A percentile compares a stretch with the other conserved stretches of the same genome.
phyloP scores from a whole-genome alignment of 768 basidiomycete genomes.

The Termitomyces sp. region DNA sequence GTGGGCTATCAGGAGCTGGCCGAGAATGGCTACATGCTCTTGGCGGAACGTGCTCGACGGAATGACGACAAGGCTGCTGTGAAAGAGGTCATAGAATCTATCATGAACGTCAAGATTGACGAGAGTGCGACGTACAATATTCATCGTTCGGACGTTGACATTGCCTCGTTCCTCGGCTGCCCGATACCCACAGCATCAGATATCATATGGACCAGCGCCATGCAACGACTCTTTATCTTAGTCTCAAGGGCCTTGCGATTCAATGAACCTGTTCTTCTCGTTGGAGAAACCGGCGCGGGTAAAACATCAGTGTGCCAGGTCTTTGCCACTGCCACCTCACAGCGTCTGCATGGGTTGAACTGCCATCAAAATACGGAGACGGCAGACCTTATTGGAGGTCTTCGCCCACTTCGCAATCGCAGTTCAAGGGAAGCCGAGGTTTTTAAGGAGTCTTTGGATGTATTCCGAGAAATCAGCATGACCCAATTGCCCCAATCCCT shows the following conservation, averaged over 20 bases:
- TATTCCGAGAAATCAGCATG: conserved; percentile 39
- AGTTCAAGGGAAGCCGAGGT: conserved; percentile 45
- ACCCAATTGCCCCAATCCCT: conserved; percentile 15
- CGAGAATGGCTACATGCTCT: conserved; percentile 94
- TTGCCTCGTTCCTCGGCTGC: conserved; percentile 49
- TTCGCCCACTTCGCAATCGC: conserved; percentile 83
- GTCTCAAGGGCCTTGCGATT: conserved; percentile 80
- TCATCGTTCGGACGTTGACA: conserved; percentile 32
- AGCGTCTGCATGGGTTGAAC: conserved; percentile 69
- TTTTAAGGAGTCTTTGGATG: conserved; percentile 31
- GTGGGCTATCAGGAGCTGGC: conserved; percentile 89
- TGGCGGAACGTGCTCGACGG: conserved; percentile 85
- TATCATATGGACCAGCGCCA: conserved; percentile 91
- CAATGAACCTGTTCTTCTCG: conserved; percentile 92
- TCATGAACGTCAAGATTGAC: conserved; percentile 86
- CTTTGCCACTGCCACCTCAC: conserved; percentile 61
- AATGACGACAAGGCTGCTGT: conserved; percentile 84
- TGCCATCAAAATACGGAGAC: conserved; percentile 99
- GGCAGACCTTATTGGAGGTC: conserved; percentile 90
- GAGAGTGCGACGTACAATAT: conserved; percentile 64
- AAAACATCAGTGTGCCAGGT: conserved; percentile 97
- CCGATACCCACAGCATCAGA: conserved; percentile 39
- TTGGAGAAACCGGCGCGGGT: conserved; percentile 95
- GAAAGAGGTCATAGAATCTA: conserved; percentile 85
- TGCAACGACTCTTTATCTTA: conserved; percentile 84